Base-by-base conservation (phyloP, 371 early-diverging fungal genomes). In the Batrachochytrium dendrobatidis region DNA sequence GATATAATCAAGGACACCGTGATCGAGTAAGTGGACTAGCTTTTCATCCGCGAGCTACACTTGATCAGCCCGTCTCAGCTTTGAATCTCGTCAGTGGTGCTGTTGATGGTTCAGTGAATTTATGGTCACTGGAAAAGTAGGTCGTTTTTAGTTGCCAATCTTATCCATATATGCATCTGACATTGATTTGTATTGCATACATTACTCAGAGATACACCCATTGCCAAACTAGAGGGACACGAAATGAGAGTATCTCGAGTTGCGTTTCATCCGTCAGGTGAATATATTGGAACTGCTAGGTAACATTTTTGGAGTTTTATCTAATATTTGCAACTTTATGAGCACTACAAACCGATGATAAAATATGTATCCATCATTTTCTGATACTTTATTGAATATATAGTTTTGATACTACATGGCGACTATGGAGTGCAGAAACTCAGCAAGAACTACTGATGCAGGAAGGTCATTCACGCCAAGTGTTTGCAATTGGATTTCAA, bases 381-480 rank as follows among this genome's bases (percentile, higher is more conserved):
- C n/a, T n/a, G n/a, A n/a, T n/a, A n/a, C n/a, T n/a, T n/a, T 54
- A 15, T 2, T n/a, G 29, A 24, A 8, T 10, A 12, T 5, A 25
- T 15, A 79, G 85, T 59, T 94, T 83, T 62, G 96, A 97, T 69
- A 84, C 83, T 43, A 88, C 92, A 24, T 97, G 98, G 98, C 79
- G 96, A 54, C 77, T 97, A 24, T 97, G 95, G 94, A 95, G 95
- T 70, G 78, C 87, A 10, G 84, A 87, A 44, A 82, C 83, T 0
- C 67, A 72, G 25, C 64, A 78, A 25, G 93, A 92, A 60, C 70
- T 97, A 4, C 68, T 95, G 39, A 72, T 91, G 28, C 96, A 97
- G 63, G 92, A 94, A 61, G 96, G 98, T 2, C 98, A 97, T 69
- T 82, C 91, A 15, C 81, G 83, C 26, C 92, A 95, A 70, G 90